Base-by-base conservation (phyloP, 371 early-diverging fungal species). In the Actinomucor elegans region DNA sequence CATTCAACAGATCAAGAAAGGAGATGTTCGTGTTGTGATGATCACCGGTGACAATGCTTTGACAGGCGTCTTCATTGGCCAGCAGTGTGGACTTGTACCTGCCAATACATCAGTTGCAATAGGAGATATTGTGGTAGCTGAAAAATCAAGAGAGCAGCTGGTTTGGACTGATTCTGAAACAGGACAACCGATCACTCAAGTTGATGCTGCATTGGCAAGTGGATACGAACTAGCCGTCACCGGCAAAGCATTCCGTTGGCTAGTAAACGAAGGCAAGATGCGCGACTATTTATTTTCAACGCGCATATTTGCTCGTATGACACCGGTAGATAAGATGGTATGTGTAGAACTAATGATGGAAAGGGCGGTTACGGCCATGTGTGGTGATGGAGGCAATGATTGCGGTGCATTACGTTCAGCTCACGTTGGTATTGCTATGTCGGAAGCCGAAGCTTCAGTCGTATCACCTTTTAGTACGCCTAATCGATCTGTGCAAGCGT, bases 321-420 rank as follows among this genome's bases (percentile, higher is more conserved):
- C 83, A 36, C 92, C 93, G 2, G 76, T 72, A 2, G 84, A 84
- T 56, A 92, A 92, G 44, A 73, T 77, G 34, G 44, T 59, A 1
- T 85, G 86, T 48, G 87, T 91, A 0, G 72, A 83, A 20, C 60
- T 85, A n/a, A 77, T 59, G 44, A 66, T 66, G 71, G 70, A 72
- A 42, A 55, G 49, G 6, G 64, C 71, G 4, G 59, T 80, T 11
- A 92, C 96, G 5, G 97, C 94, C 24, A 94, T 98, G 94, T 86
- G 94, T 35, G 99, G 99, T 20, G 99, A 99, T 71, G 99, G 99
- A 26, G 93, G 97, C 57, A 99, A 99, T 59, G 99, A 99, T 65
- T 93, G 94, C 29, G 96, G 96, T 11, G 97, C 98, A 4, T 70
- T 99, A 23, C 92, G 93, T 0, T 87, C 89, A 26, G 89, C 97